These are phyloP conservation scores for Daucus carota DNA, from an alignment of 129 eudicot genomes.

Conservation along the genomic window DNA sequence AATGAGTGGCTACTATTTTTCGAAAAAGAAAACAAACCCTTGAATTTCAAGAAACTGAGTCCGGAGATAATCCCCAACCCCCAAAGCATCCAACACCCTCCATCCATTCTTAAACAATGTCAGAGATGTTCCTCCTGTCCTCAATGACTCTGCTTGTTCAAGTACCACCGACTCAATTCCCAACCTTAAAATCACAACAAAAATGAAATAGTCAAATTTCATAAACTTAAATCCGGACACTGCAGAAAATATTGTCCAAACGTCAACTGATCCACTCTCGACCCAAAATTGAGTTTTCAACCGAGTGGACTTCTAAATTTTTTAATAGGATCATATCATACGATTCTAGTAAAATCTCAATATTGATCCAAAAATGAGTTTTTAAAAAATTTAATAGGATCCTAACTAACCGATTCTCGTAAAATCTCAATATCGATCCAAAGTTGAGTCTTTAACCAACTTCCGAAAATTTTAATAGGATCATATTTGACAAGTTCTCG, in stretches of 20 bases:
- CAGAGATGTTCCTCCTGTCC: conserved; percentile 79
- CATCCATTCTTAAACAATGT: conserved; percentile 94
- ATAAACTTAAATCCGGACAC: no score
- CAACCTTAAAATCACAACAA: conserved; percentile 28
- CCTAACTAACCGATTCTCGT: no score
- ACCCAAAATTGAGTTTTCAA: neutral
- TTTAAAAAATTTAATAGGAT: no score
- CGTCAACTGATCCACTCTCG: neutral
- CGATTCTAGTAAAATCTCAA: no score
- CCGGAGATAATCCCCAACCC: conserved; percentile 73
- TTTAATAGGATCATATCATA: neutral
- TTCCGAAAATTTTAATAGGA: no score
- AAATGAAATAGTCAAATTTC: neutral
- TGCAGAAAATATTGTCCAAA: no score
- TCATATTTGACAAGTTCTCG: no score
- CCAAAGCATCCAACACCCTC: conserved; percentile 78
- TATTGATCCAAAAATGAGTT: no score
- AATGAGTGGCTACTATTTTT: neutral
- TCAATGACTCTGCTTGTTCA: conserved; percentile 74
- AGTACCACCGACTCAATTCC: conserved; percentile 66
- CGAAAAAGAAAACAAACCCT: conserved; percentile 46
- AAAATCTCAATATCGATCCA: no score
- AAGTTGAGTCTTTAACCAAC: no score
- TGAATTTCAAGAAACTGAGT: conserved; percentile 69
- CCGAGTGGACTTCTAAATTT: no score